A percentile compares a stretch with the other conserved stretches of the same genome.
phyloP scores from a whole-genome alignment of 257 asterid genomes.

The Orobanche coerulescens region DNA sequence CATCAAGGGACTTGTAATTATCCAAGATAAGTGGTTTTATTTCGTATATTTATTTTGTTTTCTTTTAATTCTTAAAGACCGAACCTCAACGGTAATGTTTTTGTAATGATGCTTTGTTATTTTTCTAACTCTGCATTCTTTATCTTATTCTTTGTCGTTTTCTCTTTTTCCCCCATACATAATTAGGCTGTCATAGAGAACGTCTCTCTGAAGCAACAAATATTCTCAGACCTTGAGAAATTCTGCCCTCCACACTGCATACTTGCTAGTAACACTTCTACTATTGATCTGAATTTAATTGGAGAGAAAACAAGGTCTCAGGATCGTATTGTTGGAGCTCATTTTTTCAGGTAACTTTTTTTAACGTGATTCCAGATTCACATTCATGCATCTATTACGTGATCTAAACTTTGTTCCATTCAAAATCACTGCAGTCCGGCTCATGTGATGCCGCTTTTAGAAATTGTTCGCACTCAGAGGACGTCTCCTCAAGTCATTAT shows the following conservation, averaged over 20 bases:
- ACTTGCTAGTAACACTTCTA: slow-evolving; percentile 88
- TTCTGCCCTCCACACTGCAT: slow-evolving; percentile 86
- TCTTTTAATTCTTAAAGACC: too few relatives aligned
- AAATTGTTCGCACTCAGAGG: slow-evolving; percentile 77
- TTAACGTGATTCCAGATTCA: too few relatives aligned
- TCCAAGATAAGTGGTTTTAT: too few relatives aligned
- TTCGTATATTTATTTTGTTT: too few relatives aligned
- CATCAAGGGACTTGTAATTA: too few relatives aligned
- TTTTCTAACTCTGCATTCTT: neutral
- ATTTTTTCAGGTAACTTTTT: slow-evolving; percentile 85
- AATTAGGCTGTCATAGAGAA: slow-evolving; percentile 87
- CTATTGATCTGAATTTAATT: slow-evolving; percentile 75
- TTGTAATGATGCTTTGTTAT: neutral
- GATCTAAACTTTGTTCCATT: neutral
- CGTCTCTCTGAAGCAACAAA: slow-evolving; percentile 77
- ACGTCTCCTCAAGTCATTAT: slow-evolving; percentile 85
- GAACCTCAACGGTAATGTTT: neutral
- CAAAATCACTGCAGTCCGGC: slow-evolving; percentile 65
- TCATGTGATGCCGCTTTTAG: slow-evolving; percentile 96
- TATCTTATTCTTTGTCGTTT: neutral
- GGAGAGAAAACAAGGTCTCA: slow-evolving; percentile 75
- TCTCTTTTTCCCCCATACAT: neutral
- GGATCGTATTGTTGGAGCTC: slow-evolving; percentile 92
- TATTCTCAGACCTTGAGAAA: slow-evolving; percentile 78
- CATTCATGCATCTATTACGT: slow-evolving; percentile 5